Evolutionary conservation across 768 basidiomycete species (phyloP).

Genomic region (Mycena galopus): DNA sequence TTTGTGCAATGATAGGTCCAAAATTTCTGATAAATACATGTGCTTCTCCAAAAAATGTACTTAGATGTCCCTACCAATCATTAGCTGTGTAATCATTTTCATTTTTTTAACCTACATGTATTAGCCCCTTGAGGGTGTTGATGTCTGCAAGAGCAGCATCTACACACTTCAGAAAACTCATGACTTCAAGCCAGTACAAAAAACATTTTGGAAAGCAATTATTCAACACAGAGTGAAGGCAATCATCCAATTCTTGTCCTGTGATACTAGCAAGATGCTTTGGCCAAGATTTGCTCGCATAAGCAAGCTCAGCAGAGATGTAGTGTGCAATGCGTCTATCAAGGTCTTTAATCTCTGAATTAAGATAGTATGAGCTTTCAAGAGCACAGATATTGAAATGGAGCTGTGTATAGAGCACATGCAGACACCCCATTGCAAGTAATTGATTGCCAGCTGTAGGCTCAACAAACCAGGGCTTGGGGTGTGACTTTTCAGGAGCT

Average conservation of each 20-base stretch:
- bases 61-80: neutral
- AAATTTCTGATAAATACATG: neutral
- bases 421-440: too few relatives aligned
- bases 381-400: too few relatives aligned
- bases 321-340: too few relatives aligned
- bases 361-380: too few relatives aligned
- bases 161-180: neutral
- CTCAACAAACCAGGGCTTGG: too few relatives aligned
- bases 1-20: neutral
- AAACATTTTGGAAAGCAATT: too few relatives aligned
- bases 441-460: too few relatives aligned
- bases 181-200: too few relatives aligned
- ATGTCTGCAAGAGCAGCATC: neutral
- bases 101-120: neutral
- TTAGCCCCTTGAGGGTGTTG: neutral
- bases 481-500: too few relatives aligned
- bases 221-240: neutral
- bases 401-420: too few relatives aligned
- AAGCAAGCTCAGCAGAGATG: too few relatives aligned
- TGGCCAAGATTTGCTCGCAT: neutral
- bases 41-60: neutral
- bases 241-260: neutral
- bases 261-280: neutral
- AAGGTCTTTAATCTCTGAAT: too few relatives aligned
- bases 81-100: neutral